These are phyloP conservation scores for Mycena indigotica DNA, from an alignment of 768 basidiomycete genomes.

Conservation along the genomic window DNA sequence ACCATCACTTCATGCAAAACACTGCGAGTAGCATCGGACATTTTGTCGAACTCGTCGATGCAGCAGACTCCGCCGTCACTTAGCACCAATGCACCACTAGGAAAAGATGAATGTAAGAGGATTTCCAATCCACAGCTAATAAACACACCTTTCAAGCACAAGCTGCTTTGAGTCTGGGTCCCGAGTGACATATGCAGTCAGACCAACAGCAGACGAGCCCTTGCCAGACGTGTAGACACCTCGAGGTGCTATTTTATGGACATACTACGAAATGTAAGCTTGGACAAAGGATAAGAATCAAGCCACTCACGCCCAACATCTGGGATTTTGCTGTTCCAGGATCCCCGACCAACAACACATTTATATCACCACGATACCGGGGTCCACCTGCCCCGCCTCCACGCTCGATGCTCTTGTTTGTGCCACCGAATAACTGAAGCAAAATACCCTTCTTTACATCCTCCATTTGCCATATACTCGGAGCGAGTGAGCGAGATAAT, in stretches of 20 bases:
- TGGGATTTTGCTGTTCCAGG: slow-evolving; percentile 97
- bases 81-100: slow-evolving; percentile 88
- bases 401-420: slow-evolving; percentile 90
- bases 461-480: slow-evolving; percentile 97
- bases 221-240: slow-evolving; percentile 98
- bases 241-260: slow-evolving; percentile 97
- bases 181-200: slow-evolving; percentile 97
- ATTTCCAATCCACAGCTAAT: not conserved
- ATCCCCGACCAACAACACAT: slow-evolving; percentile 95
- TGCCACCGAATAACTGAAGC: slow-evolving; percentile 94
- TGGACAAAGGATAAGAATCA: not conserved
- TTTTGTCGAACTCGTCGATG: slow-evolving; percentile 99
- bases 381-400: slow-evolving; percentile 97
- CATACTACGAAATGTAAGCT: slow-evolving; percentile 62
- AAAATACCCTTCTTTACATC: slow-evolving; percentile 99
- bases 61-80: slow-evolving; percentile 98
- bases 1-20: slow-evolving; percentile 99
- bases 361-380: slow-evolving; percentile 96
- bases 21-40: slow-evolving; percentile 96
- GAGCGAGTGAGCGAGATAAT: slow-evolving; percentile 83
- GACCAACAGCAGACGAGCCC: slow-evolving; percentile 96
- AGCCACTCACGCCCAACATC: slow-evolving; percentile 72
- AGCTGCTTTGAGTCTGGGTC: slow-evolving; percentile 99
- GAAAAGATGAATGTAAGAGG: slow-evolving; percentile 8
- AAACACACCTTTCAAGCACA: slow-evolving; percentile 84